A percentile compares a stretch with the other conserved stretches of the same genome.
Conservation (phyloP, 148 eudicot species). For the Cornus florida region DNA sequence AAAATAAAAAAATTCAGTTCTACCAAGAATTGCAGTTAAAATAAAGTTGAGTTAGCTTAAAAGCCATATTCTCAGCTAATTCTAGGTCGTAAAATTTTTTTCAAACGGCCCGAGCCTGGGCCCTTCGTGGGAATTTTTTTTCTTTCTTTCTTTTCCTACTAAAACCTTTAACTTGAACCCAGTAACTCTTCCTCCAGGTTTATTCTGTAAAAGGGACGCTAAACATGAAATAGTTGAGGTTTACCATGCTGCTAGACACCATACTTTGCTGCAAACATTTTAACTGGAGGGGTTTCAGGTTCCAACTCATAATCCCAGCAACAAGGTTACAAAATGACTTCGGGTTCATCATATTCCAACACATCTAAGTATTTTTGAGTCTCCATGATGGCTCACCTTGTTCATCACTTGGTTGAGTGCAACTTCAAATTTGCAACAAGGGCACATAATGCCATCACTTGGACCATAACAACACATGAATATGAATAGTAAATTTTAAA, state of each 20-base stretch:
- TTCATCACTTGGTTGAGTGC: not conserved
- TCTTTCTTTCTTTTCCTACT: too few species aligned
- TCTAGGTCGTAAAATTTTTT: not conserved
- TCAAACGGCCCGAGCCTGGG: not conserved
- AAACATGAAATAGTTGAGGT: not conserved
- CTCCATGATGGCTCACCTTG: not conserved
- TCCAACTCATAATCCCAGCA: not conserved
- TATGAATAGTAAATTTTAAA: not conserved
- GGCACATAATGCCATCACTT: not conserved
- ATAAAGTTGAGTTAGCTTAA: not conserved
- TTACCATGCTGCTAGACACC: not conserved
- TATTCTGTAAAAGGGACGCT: not conserved
- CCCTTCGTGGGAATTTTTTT: not conserved
- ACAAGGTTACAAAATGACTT: not conserved
- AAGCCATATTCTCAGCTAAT: not conserved
- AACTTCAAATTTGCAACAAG: conserved; percentile 1
- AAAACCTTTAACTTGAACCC: not conserved
- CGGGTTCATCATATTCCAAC: not conserved
- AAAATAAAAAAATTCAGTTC: not conserved
- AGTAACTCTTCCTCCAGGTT: not conserved
- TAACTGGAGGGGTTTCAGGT: not conserved
- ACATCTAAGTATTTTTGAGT: not conserved
- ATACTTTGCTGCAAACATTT: not conserved
- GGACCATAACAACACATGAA: not conserved
- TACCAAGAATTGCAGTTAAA: not conserved